Base-by-base conservation (phyloP, 2,329 filamentous ascomycete genomes). In the Ilyonectria sp. region DNA sequence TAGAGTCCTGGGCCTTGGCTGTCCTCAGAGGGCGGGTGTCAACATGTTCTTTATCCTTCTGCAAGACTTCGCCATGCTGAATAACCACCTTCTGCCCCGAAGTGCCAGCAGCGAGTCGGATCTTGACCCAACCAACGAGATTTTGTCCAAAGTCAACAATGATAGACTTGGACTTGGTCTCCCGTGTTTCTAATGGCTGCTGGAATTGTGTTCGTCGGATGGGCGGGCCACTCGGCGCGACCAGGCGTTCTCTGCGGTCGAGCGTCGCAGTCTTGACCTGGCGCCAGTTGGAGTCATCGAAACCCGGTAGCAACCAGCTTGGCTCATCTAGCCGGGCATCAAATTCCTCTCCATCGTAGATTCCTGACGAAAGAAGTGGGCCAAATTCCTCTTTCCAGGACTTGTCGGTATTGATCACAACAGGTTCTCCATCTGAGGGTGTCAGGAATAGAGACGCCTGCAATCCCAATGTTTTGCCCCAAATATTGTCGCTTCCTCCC, bases 71-170 rank as follows among this genome's bases (percentile, higher is more conserved):
- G 0, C 87, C 84, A 71, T 90, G 87, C 0, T 75, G 76, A 13
- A 90, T 70, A 2, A 84, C 73, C 0, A 43, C 40, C 40, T 43
- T 43, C 40, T 43, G 40, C 2, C 40, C 40, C 17, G 15, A 4
- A 43, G 17, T n/a, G 17, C 40, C 40, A 19, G 40, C 40, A n/a
- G 40, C 40, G 15, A 43, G 17, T 8, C 17, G 40, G 17, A 76
- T 72, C 1, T 71, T 79, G 13, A 89, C 68, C 3, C 78, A 82
- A 1, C 88, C 88, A 0, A 89, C 87, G 0, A 90, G 77, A 69
- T 90, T 89, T 71, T 90, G 87, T 1, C 87, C 87, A 73, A 90
- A 89, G 68, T 90, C 87, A 5, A 90, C 65, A 1, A 89, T 76
- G 0, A 78, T 83, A 69, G 86, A 86, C 6, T 85, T 85, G 4